Evolutionary conservation across 2,329 filamentous ascomycete species (phyloP), one percentile per base, ranked within the genome.

Genomic region (Fusarium fujikuroi): DNA sequence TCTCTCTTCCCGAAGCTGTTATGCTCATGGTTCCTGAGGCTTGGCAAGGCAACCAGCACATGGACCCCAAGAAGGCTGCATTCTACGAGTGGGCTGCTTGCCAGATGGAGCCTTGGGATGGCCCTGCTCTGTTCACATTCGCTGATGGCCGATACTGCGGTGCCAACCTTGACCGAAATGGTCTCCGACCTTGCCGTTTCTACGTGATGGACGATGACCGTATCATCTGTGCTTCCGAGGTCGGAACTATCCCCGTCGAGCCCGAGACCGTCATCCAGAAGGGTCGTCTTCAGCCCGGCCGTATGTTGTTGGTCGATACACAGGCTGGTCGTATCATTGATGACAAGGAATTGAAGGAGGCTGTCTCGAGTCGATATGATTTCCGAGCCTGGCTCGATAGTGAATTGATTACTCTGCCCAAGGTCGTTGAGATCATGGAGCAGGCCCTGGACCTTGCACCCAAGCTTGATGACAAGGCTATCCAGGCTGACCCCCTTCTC

Each of bases 61-160:
- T 98, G 92, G 95, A 98, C 78, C 94, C 95, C 63, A 93, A 94
- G 79, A 98, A 98, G 86, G 93, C 95, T 66, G 95, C 95, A 58
- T 98, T 98, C 85, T 98, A 98, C 84, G 95, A 98, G 83, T 98
- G 95, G 95, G 95, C 95, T 79, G 95, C 95, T 75, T 98, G 95
- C 83, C 93, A 97, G 87, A 98, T 98, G 95, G 95, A 98, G 86
- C 95, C 95, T 21, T 98, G 95, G 95, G 95, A 98, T 83, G 95
- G 95, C 23, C 95, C 95, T 39, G 95, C 95, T 63, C 90, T 98
- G 37, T 98, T 98, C 87, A 98, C 95, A 11, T 98, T 98, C 84
- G 94, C 95, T 34, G 95, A 98, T 82, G 95, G 95, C 70, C 92
- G 95, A 72, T 98, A 96, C 87, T 98, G 95, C 79, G 95, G 95